Evolutionary conservation across 2,329 filamentous ascomycete species (phyloP), one percentile per base, ranked within the genome.

Genomic region (Colletotrichum scovillei): DNA sequence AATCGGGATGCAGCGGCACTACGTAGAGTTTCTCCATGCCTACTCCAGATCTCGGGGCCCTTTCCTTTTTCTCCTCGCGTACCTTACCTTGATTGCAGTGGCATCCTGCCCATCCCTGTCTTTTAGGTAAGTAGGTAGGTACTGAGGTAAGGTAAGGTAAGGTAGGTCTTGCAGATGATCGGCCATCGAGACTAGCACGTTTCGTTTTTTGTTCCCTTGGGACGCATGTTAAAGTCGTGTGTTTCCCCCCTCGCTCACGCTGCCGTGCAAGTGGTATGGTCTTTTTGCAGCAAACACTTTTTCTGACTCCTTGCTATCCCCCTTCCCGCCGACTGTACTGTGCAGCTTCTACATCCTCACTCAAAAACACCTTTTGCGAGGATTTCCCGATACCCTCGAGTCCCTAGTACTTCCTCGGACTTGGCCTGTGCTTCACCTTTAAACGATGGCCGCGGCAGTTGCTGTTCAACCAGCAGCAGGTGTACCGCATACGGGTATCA

Each of bases 391-490:
- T 26, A 16, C 26, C 19, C 9, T 38, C 38, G n/a, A 16, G 24
- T 28, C 26, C 58, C 58, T 35, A 46, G 56, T 28, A 65, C 38
- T 46, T 22, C 62, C 60, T 28, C 16, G 32, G 56, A 42, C 49
- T 19, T 57, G 24, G 9, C 30, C 67, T 55, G 46, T n/a, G 49
- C 0, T 66, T 46, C 56, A 42, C 38, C 9, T 2, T 4, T 22
- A 35, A 58, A 73, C 62, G 49, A 73, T 73, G 71, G 71, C 67
- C 30, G 67, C 71, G 35, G 67, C 62, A 53, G 62, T 73, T n/a
- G 56, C 28, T 28, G 38, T 52, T 28, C 71, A 64, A 35, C 4
- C 70, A 60, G 12, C 55, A 42, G 30, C 56, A 28, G 22, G 26
- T 8, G 28, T 55, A n/a, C 46, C 57, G 26, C 30, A 38, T 6